Conservation (phyloP, 768 basidiomycete genomes). For the Gelatoporia subvermispora region DNA sequence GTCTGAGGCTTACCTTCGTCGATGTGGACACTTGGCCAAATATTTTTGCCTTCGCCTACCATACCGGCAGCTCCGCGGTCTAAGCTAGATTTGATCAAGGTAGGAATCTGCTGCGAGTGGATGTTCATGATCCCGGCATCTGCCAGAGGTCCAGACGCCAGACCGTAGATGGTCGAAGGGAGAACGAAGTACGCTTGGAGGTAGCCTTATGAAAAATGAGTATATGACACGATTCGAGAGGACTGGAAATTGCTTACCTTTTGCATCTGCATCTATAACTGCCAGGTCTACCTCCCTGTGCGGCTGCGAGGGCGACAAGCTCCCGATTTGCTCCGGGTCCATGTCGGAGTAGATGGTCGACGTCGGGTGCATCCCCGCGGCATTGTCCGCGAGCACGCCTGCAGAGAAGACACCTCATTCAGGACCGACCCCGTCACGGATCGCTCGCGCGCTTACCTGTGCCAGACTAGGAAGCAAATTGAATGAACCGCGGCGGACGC, state of each 20-base stretch:
- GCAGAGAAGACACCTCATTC: slow-evolving; percentile 36
- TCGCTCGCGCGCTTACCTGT: slow-evolving; percentile 30
- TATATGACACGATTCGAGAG: no score
- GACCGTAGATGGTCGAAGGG: slow-evolving; percentile 55
- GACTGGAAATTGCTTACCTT: slow-evolving; percentile 30
- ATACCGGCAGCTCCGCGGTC: slow-evolving; percentile 45
- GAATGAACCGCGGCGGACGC: no score
- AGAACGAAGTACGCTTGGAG: slow-evolving; percentile 47
- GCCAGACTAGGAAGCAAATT: slow-evolving; percentile 7
- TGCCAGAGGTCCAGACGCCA: slow-evolving; percentile 41
- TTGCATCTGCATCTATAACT: slow-evolving; percentile 41
- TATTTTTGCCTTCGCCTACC: slow-evolving; percentile 52
- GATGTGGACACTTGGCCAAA: slow-evolving; percentile 56
- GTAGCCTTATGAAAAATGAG: slow-evolving; percentile 33
- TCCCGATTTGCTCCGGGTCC: slow-evolving; percentile 39
- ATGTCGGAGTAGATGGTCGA: slow-evolving; percentile 42
- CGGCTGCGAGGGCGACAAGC: slow-evolving; percentile 37
- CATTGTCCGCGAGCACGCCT: slow-evolving; percentile 42
- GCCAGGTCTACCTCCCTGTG: slow-evolving; percentile 46
- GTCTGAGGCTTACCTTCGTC: slow-evolving; percentile 49
- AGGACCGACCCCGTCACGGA: slow-evolving; percentile 33
- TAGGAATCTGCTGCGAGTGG: slow-evolving; percentile 47
- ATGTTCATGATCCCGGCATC: slow-evolving; percentile 47
- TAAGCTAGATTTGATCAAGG: slow-evolving; percentile 37
- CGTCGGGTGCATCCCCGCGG: slow-evolving; percentile 30